These are phyloP conservation scores for Kernera saxatilis DNA, from an alignment of 345 rosid genomes.

Conservation along the genomic window DNA sequence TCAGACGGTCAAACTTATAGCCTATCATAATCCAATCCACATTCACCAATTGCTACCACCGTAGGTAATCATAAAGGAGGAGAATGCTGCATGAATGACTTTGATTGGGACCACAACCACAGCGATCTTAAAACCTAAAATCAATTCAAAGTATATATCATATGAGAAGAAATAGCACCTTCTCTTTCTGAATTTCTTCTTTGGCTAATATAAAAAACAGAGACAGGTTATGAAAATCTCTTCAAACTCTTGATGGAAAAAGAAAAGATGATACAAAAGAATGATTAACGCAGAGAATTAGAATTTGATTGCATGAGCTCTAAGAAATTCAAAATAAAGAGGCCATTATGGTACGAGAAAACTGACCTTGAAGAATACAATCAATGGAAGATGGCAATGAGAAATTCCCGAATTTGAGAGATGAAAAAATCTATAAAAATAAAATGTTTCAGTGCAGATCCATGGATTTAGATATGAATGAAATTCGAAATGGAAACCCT, in stretches of 20 bases:
- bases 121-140: not conserved
- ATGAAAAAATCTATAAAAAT: too few species aligned
- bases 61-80: constrained; percentile 5
- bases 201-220: too few species aligned
- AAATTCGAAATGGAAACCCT: not conserved
- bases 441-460: constrained; percentile 15
- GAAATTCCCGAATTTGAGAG: constrained; percentile 29
- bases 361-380: too few species aligned
- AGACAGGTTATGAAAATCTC: constrained; percentile 58
- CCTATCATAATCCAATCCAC: constrained; percentile 93
- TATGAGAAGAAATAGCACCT: constrained; percentile 39
- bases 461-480: not conserved
- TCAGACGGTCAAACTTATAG: constrained; percentile 80
- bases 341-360: constrained; percentile 4
- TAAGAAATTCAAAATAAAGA: not conserved
- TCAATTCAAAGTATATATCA: not conserved
- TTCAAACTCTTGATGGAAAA: constrained; percentile 85
- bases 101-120: not conserved
- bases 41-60: constrained; percentile 94
- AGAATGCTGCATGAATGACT: not conserved
- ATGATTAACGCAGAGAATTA: not conserved
- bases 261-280: constrained; percentile 11
- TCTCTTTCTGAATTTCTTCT: constrained; percentile 81
- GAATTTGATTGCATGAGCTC: not conserved
- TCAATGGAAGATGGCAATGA: too few species aligned